Percentiles rank a stretch among this genome's conserved stretches.
Evolutionary conservation across 805 yeast species (phyloP).

Genomic region (Wickerhamiella alocasiicola): DNA sequence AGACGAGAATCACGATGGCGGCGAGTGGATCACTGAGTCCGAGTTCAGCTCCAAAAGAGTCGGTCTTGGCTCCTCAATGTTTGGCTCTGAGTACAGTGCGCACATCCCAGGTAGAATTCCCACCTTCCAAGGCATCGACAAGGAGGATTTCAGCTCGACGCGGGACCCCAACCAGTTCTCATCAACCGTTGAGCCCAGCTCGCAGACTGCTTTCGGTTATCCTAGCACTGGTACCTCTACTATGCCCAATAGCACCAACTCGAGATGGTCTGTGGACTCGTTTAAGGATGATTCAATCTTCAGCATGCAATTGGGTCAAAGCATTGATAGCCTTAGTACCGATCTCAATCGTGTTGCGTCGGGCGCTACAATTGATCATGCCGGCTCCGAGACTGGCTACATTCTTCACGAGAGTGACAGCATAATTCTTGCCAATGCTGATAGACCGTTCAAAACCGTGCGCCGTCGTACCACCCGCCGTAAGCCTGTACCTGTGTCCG

Average conservation of each 20-base stretch:
- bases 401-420: slow-evolving; percentile 12
- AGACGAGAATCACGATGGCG: neutral
- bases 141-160: neutral
- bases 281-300: slow-evolving; percentile 5
- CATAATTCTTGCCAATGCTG: slow-evolving; percentile 7
- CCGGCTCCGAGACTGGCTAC: slow-evolving; percentile 6
- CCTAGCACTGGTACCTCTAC: slow-evolving; percentile 5
- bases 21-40: slow-evolving; percentile 9
- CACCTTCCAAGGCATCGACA: neutral
- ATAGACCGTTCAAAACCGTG: slow-evolving; percentile 4
- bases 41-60: slow-evolving; percentile 3
- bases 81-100: slow-evolving; percentile 1
- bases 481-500: slow-evolving; percentile 1
- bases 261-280: neutral
- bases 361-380: neutral
- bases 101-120: slow-evolving; percentile 7
- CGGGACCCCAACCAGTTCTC: neutral
- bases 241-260: slow-evolving; percentile 1
- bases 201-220: slow-evolving; percentile 1
- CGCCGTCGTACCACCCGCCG: slow-evolving; percentile 8
- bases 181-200: neutral
- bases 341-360: slow-evolving; percentile 11
- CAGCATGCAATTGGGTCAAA: slow-evolving; percentile 12
- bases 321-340: slow-evolving; percentile 8
- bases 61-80: slow-evolving; percentile 4